Evolutionary conservation across 345 rosid genomes (phyloP), one percentile per base, ranked within the genome.

Genomic region (Heritiera littoralis): DNA sequence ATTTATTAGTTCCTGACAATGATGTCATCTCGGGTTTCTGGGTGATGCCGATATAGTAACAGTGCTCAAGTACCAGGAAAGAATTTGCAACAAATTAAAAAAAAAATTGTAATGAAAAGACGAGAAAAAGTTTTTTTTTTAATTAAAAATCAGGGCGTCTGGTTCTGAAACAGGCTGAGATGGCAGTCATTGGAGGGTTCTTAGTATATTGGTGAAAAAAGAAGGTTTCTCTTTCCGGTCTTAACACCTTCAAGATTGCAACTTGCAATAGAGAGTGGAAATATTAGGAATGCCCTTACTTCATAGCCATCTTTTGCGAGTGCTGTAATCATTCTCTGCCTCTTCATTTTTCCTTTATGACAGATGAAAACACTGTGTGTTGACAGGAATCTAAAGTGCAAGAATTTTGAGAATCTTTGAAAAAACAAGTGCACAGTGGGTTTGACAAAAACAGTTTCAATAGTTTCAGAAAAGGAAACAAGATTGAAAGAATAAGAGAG

Each of bases 101-200:
- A 58, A 61, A 7, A 30, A 73, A 56, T 17, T 72, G 38, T 40
- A 73, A 67, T 67, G 45, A 78, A 79, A 23, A 35, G 73, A 41
- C 23, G 52, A 41, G 72, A 9, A 2, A 2, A 73, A 82, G 13
- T 52, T 17, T 56, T 58, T 23, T 35, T 35, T 1, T 35, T 35
- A 35, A 41, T 66, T 30, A 79, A 58, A 78, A 68, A 76, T 76
- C 68, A 80, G 68, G 81, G 61, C 20, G 51, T 51, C 75, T 76
- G 68, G 23, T 30, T 32, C 32, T 46, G 43, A 55, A 70, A 35
- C 23, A 60, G 67, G 70, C 65, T 20, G 58, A 60, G 75, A 68
- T 78, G 35, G 83, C 80, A 75, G 78, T 78, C 66, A 60, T 30
- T 48, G 17, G 5, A 64, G 40, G 41, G 40, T 48, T 70, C 58